Conservation (phyloP, 2,329 filamentous ascomycete species). For the Grosmannia serpens region DNA sequence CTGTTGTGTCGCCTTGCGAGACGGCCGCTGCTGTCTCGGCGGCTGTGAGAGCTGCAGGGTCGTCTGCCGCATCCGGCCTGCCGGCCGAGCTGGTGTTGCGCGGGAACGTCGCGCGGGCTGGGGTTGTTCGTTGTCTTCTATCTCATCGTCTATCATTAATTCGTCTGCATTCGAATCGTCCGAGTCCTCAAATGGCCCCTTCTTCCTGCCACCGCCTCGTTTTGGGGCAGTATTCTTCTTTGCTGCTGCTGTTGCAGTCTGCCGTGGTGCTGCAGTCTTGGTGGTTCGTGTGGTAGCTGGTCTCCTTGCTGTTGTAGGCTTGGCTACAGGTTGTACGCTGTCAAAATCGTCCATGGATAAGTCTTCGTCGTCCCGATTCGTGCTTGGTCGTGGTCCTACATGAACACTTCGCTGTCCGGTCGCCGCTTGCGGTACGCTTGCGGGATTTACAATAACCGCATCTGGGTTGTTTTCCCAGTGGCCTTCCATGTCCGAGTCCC, state of each 20-base stretch:
- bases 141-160: slow-evolving; percentile 40
- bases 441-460: slow-evolving; percentile 36
- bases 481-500: slow-evolving; percentile 86
- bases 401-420: background rate
- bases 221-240: slow-evolving; percentile 30
- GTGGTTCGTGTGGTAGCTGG: slow-evolving; percentile 17
- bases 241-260: slow-evolving; percentile 12
- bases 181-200: slow-evolving; percentile 25
- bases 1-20: background rate
- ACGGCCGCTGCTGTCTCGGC: background rate
- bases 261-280: slow-evolving; percentile 25
- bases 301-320: slow-evolving; percentile 19
- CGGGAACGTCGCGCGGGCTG: slow-evolving; percentile 18
- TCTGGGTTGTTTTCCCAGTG: slow-evolving; percentile 72
- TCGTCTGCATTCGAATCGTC: slow-evolving; percentile 33
- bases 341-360: slow-evolving; percentile 41
- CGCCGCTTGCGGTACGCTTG: background rate
- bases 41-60: slow-evolving; percentile 9
- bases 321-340: slow-evolving; percentile 28
- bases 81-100: background rate
- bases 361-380: slow-evolving; percentile 30
- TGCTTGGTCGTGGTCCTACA: slow-evolving; percentile 12
- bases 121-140: slow-evolving; percentile 21
- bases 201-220: slow-evolving; percentile 31
- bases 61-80: slow-evolving; percentile 7